Base-by-base conservation (phyloP, 257 asterid genomes). In the Fraxinus americana region DNA sequence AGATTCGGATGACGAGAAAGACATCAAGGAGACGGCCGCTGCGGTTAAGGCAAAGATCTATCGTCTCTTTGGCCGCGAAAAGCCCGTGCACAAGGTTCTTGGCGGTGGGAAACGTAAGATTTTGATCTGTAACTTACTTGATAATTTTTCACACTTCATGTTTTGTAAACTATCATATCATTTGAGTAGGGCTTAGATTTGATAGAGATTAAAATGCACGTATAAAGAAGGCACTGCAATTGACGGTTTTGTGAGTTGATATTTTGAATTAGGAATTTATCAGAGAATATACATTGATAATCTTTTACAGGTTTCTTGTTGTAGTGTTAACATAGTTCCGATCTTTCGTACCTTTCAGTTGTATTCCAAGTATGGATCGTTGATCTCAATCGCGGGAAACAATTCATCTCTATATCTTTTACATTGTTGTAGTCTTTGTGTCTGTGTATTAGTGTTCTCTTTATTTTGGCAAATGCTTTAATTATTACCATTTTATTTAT, bases 101-200 rank as follows among this genome's bases (percentile, higher is more conserved):
- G 97, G 98, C 80, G 97, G 97, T 39, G 98, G 98, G 83, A 94
- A 94, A 81, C 90, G 98, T 94, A 92, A 72, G 89, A 16, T 16
- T 32, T 30, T 30, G 25, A 50, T 50, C 61, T 50, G 61, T 50
- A 50, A 50, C 61, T 43, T 11, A 43, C 52, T 50, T 50, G 61
- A 50, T 13, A 16, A 17, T 50, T 50, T 50, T 50, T 7, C 7
- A 17, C 61, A 50, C 9, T 50, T 50, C 6, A 50, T 13, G 7
- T 16, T 19, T 50, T 17, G 7, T 16, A 16, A 3, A 50, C 7
- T 4, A 50, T 50, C 71, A 4, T 43, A 39, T 68, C 50, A 57
- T 30, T 59, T 78, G 13, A 32, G 67, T 11, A 19, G 11, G 23
- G 25, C 11, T 35, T 27, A 41, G 76, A 30, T 71, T 72, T 35